These are phyloP conservation scores for Rosa rugosa DNA, from an alignment of 306 rosid species.

Conservation along the genomic window DNA sequence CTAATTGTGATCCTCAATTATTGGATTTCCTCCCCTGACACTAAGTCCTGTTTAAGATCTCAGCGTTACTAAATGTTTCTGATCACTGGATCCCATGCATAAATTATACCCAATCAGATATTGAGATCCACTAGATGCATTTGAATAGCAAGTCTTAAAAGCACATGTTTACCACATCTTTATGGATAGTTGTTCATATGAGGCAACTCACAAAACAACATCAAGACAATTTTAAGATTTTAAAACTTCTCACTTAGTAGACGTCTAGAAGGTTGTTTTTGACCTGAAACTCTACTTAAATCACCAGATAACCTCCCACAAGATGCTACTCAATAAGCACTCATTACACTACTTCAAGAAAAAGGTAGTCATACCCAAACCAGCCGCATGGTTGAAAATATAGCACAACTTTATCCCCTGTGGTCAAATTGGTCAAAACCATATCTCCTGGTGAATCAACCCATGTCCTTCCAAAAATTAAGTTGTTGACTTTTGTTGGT, in stretches of 20 bases:
- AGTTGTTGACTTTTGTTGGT: constrained; percentile 88
- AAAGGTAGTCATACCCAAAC: constrained; percentile 67
- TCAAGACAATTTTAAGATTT: not conserved
- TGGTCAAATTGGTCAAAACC: constrained; percentile 79
- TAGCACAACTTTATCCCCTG: constrained; percentile 85
- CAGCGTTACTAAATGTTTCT: not conserved
- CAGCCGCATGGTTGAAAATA: constrained; percentile 97
- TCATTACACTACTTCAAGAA: not conserved
- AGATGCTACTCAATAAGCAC: too few species aligned
- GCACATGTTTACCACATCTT: not conserved
- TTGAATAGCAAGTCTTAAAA: not conserved
- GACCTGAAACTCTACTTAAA: constrained; percentile 1
- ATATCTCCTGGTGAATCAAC: constrained; percentile 93
- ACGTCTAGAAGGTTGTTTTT: not conserved
- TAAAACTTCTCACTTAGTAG: not conserved
- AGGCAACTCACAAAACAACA: not conserved
- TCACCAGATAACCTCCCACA: constrained; percentile 13
- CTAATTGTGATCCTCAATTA: not conserved
- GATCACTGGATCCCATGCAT: not conserved
- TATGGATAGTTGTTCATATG: constrained; percentile 2
- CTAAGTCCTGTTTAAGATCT: not conserved
- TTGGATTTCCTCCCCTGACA: not conserved
- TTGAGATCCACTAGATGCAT: not conserved
- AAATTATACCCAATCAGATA: not conserved
- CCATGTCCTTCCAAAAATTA: constrained; percentile 96